These are phyloP conservation scores for Euptelea pleiosperma DNA, from an alignment of 164 flowering plant species.

Conservation along the genomic window DNA sequence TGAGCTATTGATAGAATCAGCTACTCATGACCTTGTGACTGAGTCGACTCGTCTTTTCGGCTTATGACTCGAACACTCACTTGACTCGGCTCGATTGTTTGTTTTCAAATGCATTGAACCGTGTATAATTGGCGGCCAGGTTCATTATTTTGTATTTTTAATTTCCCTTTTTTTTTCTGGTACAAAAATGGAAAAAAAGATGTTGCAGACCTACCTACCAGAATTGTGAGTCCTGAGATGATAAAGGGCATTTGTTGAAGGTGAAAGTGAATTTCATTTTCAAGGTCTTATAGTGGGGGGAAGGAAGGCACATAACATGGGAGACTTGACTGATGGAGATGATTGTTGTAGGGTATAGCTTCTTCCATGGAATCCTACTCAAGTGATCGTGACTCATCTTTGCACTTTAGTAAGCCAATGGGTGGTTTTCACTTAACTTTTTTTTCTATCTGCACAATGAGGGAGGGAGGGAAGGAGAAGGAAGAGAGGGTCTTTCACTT, in stretches of 20 bases:
- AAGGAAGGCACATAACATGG: conserved; percentile 2
- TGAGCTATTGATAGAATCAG: too few relatives aligned
- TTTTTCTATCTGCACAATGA: not conserved
- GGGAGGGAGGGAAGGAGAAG: too few relatives aligned
- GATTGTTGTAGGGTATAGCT: not conserved
- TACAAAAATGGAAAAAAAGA: too few relatives aligned
- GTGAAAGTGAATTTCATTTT: not conserved
- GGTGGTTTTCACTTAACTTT: not conserved
- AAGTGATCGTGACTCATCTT: conserved; percentile 10
- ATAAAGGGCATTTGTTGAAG: not conserved
- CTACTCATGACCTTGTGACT: too few relatives aligned
- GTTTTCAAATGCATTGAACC: too few relatives aligned
- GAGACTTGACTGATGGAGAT: not conserved
- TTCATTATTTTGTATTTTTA: too few relatives aligned
- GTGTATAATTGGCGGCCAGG: too few relatives aligned
- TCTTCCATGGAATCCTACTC: not conserved
- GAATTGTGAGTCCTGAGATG: not conserved
- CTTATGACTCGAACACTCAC: too few relatives aligned
- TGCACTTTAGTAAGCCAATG: conserved; percentile 1
- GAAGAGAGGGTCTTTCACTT: not conserved
- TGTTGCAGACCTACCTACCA: not conserved
- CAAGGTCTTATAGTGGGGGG: conserved; percentile 9
- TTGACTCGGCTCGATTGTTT: too few relatives aligned
- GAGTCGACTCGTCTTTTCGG: too few relatives aligned
- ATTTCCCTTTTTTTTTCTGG: too few relatives aligned